phyloP scores from a whole-genome alignment of 805 yeast species.

The Candida ipomoeae region DNA sequence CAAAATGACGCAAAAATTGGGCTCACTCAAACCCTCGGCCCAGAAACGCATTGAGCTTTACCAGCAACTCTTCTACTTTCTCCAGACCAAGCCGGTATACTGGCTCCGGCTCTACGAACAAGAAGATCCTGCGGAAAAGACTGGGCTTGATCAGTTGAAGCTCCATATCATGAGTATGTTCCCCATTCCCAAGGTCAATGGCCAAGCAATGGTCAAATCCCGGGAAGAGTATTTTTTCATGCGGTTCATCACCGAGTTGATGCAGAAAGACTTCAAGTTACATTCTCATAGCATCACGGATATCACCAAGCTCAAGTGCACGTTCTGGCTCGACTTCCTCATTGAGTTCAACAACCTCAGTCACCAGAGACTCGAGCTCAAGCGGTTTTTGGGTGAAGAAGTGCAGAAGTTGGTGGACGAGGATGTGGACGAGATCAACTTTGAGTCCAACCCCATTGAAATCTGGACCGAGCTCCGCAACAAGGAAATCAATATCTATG shows the following conservation, averaged over 20 bases:
- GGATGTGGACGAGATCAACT: constrained; percentile 50
- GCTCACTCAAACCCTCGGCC: constrained; percentile 34
- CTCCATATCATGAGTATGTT: constrained; percentile 18
- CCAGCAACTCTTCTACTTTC: constrained; percentile 72
- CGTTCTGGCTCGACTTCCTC: constrained; percentile 45
- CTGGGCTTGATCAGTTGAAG: neutral
- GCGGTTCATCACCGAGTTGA: constrained; percentile 48
- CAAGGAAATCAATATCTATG: constrained; percentile 31
- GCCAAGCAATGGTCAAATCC: constrained; percentile 29
- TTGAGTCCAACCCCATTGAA: constrained; percentile 75
- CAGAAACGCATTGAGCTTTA: constrained; percentile 58
- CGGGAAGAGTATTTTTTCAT: constrained; percentile 72
- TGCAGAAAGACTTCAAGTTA: constrained; percentile 38
- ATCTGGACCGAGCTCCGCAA: constrained; percentile 45
- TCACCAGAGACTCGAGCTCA: constrained; percentile 45
- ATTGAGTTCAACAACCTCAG: constrained; percentile 43
- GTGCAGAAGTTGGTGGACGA: constrained; percentile 40
- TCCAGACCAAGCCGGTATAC: constrained; percentile 81
- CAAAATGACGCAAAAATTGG: constrained; percentile 14
- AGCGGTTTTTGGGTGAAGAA: constrained; percentile 35
- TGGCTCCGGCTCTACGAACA: constrained; percentile 51
- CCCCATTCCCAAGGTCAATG: constrained; percentile 26
- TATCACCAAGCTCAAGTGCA: constrained; percentile 32
- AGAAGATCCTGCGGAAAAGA: constrained; percentile 18
- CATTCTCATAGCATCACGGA: constrained; percentile 30